Percentiles rank a stretch among this genome's conserved stretches.
These are phyloP conservation scores for Colletotrichum graminicola DNA, from an alignment of 2,329 filamentous ascomycete species.

Conservation along the genomic window DNA sequence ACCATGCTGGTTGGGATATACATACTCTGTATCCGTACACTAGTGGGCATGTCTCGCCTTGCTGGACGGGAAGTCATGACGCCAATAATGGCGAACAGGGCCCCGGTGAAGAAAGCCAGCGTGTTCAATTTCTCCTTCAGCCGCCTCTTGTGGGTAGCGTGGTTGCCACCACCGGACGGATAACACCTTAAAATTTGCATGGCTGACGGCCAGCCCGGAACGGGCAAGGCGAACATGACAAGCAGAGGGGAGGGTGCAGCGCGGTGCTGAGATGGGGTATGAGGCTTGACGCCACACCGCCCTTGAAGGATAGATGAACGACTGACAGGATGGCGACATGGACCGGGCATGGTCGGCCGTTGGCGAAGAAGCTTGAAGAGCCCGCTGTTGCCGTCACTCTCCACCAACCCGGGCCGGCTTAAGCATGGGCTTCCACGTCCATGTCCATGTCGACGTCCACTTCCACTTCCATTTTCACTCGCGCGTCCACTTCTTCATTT, in stretches of 20 bases:
- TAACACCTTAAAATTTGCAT: neutral
- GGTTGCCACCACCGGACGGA: slow-evolving; percentile 4
- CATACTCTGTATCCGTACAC: no score
- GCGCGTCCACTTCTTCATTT: neutral
- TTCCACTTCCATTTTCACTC: neutral
- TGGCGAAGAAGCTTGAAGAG: slow-evolving; percentile 26
- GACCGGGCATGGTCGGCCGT: slow-evolving; percentile 20
- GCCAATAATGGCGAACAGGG: neutral
- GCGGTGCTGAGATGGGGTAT: slow-evolving; percentile 15
- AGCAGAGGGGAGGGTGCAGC: neutral
- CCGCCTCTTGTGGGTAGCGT: slow-evolving; percentile 7
- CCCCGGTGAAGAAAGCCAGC: slow-evolving; percentile 8
- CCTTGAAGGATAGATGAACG: neutral
- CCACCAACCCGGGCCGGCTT: neutral
- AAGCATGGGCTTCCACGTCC: slow-evolving; percentile 2
- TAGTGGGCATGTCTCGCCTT: neutral
- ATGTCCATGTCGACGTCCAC: neutral
- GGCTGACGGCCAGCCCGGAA: slow-evolving; percentile 31
- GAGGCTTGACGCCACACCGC: slow-evolving; percentile 6
- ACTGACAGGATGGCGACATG: slow-evolving; percentile 22
- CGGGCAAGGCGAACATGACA: slow-evolving; percentile 29
- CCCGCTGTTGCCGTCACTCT: slow-evolving; percentile 14
- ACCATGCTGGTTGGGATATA: no score
- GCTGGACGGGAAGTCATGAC: neutral
- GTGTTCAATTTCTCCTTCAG: slow-evolving; percentile 22